Evolutionary conservation across 768 basidiomycete genomes (phyloP).

Genomic region (Jaapia argillacea): DNA sequence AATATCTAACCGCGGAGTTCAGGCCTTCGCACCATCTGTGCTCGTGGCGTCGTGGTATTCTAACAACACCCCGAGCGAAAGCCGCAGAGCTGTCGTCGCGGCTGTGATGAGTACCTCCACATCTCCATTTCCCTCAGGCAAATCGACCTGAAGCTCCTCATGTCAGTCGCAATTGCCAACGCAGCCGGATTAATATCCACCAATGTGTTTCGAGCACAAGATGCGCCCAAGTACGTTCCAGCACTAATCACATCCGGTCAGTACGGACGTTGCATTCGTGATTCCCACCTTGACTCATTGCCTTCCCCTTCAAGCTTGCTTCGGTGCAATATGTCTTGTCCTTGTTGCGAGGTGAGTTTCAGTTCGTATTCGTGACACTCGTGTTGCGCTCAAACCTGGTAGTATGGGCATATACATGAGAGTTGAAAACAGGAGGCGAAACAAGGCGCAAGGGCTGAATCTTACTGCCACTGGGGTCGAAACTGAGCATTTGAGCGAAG

Average conservation of each 20-base stretch:
- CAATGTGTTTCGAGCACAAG: conserved; percentile 40
- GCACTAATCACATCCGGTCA: conserved; percentile 36
- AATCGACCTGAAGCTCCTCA: background rate
- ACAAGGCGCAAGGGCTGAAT: conserved; percentile 13
- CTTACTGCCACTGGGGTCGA: conserved; percentile 31
- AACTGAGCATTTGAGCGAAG: conserved; percentile 32
- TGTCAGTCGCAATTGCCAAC: background rate
- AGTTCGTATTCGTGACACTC: background rate
- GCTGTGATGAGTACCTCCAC: conserved; percentile 35
- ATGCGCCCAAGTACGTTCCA: conserved; percentile 39
- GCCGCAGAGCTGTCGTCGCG: conserved; percentile 36
- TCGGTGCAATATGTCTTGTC: conserved; percentile 35
- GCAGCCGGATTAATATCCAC: conserved; percentile 38
- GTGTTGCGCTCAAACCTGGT: no score
- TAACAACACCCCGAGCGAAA: conserved; percentile 41
- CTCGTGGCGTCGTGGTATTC: conserved; percentile 23
- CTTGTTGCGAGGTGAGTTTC: conserved; percentile 26
- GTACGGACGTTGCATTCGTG: background rate
- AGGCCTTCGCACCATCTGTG: conserved; percentile 8
- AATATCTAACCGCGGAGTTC: background rate
- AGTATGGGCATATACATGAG: conserved; percentile 40
- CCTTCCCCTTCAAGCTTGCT: conserved; percentile 22
- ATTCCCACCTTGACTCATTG: background rate
- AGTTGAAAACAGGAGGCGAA: conserved; percentile 33
- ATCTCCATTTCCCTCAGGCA: background rate